These are phyloP conservation scores for Calonectria pauciramosa DNA, from an alignment of 2,329 filamentous ascomycete species.

Conservation along the genomic window DNA sequence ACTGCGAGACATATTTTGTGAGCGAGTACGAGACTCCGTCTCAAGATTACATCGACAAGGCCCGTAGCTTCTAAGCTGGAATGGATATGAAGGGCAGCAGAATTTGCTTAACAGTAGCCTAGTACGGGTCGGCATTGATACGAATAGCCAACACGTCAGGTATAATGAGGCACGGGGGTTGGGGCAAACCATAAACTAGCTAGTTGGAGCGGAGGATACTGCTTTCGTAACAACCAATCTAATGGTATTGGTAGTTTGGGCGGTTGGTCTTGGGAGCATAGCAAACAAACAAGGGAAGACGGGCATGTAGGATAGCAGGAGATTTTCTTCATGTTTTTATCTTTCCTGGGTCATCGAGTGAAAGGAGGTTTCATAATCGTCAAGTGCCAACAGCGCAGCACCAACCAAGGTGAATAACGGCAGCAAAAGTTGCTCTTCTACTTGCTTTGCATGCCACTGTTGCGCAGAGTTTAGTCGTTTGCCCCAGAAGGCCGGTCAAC, in stretches of 20 bases:
- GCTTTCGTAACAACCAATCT: background rate
- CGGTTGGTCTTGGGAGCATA: background rate
- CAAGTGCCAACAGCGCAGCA: background rate
- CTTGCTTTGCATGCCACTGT: conserved; percentile 27
- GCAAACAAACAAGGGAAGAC: conserved; percentile 15
- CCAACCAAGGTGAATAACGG: background rate
- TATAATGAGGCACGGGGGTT: background rate
- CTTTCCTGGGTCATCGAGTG: conserved; percentile 19
- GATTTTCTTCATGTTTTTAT: conserved; percentile 27
- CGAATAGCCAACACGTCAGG: background rate
- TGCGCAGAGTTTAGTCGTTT: conserved; percentile 23
- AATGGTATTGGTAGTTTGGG: background rate
- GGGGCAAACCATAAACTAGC: background rate
- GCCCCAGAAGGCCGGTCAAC: conserved; percentile 11
- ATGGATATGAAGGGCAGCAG: background rate
- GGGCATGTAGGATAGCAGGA: conserved; percentile 40
- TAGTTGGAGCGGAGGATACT: background rate
- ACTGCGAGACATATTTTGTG: conserved; percentile 83
- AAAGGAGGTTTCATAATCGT: background rate
- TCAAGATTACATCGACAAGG: conserved; percentile 79
- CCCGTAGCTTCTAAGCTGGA: conserved; percentile 58
- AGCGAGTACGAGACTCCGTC: conserved; percentile 81
- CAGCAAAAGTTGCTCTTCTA: background rate
- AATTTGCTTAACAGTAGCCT: background rate
- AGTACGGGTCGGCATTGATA: background rate